Conservation (phyloP, 768 basidiomycete species). For the Daedaleopsis nitida region DNA sequence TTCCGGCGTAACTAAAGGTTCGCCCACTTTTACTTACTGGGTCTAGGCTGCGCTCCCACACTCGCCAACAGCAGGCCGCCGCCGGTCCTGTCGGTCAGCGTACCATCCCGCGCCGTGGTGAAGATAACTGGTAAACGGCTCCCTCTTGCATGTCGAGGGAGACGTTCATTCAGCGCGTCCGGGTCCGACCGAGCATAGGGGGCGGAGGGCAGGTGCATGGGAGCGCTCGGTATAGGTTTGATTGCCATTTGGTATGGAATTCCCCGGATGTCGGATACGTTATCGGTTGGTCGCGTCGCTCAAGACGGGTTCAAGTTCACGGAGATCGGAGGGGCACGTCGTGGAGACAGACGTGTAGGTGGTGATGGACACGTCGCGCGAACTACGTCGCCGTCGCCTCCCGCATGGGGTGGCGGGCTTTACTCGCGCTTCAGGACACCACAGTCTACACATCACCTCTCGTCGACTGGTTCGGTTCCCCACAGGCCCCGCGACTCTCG, state of each 20-base stretch:
- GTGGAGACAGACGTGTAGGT: slow-evolving; percentile 21
- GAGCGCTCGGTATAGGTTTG: slow-evolving; percentile 34
- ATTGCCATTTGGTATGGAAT: slow-evolving; percentile 33
- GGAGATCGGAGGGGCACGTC: slow-evolving; percentile 5
- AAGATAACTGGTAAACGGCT: slow-evolving; percentile 48
- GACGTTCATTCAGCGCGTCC: slow-evolving; percentile 41
- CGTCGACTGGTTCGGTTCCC: slow-evolving; percentile 16
- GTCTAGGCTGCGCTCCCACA: slow-evolving; percentile 82
- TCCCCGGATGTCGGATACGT: slow-evolving; percentile 41
- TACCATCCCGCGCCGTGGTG: slow-evolving; percentile 39
- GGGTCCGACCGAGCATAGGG: slow-evolving; percentile 47
- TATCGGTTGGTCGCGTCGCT: slow-evolving; percentile 37
- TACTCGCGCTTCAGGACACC: slow-evolving; percentile 2
- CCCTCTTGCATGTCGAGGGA: slow-evolving; percentile 16
- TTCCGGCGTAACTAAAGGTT: slow-evolving; percentile 25
- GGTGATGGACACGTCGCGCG: slow-evolving; percentile 15
- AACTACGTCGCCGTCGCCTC: not conserved
- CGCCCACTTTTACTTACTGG: slow-evolving; percentile 21
- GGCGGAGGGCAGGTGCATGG: slow-evolving; percentile 43
- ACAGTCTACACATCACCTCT: slow-evolving; percentile 7
- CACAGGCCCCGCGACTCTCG: slow-evolving; percentile 7
- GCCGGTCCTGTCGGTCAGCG: slow-evolving; percentile 51
- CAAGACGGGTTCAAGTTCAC: slow-evolving; percentile 11
- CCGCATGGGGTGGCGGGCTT: not conserved
- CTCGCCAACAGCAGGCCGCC: slow-evolving; percentile 61